These are phyloP conservation scores for Mycena galericulata DNA, from an alignment of 768 basidiomycete species.

Conservation along the genomic window DNA sequence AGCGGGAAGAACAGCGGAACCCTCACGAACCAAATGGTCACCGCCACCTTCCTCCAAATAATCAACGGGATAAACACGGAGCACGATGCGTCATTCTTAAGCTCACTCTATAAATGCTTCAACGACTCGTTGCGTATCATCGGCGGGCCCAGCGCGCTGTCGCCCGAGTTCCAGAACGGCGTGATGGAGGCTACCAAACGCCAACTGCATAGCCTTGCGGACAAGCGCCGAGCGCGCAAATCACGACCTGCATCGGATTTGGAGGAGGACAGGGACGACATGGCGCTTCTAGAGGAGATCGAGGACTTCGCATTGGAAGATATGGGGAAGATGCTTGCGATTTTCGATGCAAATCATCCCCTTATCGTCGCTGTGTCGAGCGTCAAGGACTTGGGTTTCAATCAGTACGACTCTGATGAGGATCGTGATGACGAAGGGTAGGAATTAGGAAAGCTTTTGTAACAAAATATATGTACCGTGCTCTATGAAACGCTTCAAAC, in stretches of 20 bases:
- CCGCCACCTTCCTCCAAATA: constrained; percentile 74
- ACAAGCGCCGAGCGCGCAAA: constrained; percentile 69
- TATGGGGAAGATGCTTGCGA: constrained; percentile 72
- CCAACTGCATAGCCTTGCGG: constrained; percentile 77
- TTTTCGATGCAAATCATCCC: constrained; percentile 71
- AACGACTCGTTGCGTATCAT: constrained; percentile 70
- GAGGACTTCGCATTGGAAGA: constrained; percentile 87
- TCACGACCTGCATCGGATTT: constrained; percentile 46
- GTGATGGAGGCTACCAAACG: constrained; percentile 78
- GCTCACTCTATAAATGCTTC: constrained; percentile 80
- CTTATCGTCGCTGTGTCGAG: constrained; percentile 77
- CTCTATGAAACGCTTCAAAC: too few relatives aligned
- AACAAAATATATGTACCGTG: too few relatives aligned
- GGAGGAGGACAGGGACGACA: constrained; percentile 70
- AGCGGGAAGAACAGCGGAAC: constrained; percentile 76
- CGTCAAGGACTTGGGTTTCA: constrained; percentile 76
- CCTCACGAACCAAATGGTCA: constrained; percentile 75
- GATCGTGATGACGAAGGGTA: constrained; percentile 48
- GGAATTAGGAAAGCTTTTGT: background rate
- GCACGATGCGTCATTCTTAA: constrained; percentile 80
- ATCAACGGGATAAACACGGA: constrained; percentile 75
- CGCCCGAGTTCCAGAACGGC: constrained; percentile 63
- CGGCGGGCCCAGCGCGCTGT: constrained; percentile 64
- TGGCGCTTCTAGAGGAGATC: constrained; percentile 82
- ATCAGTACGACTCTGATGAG: constrained; percentile 61